Evolutionary conservation across 2,329 filamentous ascomycete genomes (phyloP), one percentile per base, ranked within the genome.

Genomic region (Cladorrhinum sp.): DNA sequence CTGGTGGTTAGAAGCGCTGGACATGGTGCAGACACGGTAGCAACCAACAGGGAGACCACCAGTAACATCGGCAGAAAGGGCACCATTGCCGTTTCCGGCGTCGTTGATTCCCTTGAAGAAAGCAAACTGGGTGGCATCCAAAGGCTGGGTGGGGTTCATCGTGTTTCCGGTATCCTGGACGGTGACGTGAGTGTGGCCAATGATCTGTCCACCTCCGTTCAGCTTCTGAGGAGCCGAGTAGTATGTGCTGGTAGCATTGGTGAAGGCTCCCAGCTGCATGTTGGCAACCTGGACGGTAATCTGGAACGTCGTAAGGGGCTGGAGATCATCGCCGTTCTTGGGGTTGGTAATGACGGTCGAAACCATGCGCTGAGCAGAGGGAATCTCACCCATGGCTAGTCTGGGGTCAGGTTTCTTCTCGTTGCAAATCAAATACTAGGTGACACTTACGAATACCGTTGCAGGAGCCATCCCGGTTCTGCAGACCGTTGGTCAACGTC

Each of bases 31-130:
- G 63, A 86, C 74, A 67, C 86, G 84, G 75, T 88, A 89, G 76
- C 83, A 85, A 36, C 86, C 85, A 2, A 79, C 76, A 2, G 84
- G 83, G 2, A 88, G 81, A 68, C 85, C 86, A 60, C 80, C 82
- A 1, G 76, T 74, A 23, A 88, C 85, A 1, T 71, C 73, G 42
- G 85, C 81, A 12, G 76, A 72, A 10, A 88, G 75, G 4, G 78
- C 74, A 55, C 85, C 85, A 1, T 82, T 67, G 30, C 80, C 80
- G 67, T 88, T 80, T 33, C 84, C 84, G 16, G 74, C 78, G 62
- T 86, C 84, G 73, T 87, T 86, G 75, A 87, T 85, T 63, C 85
- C 85, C 78, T 87, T 87, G 81, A 88, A 87, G 73, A 87, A 87
- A 69, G 75, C 82, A 66, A 84, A 87, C 69, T 78, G 72, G 21